Evolutionary conservation across 192 early-diverging fungal species (phyloP).

Genomic region (Pilobolus umbonatus): DNA sequence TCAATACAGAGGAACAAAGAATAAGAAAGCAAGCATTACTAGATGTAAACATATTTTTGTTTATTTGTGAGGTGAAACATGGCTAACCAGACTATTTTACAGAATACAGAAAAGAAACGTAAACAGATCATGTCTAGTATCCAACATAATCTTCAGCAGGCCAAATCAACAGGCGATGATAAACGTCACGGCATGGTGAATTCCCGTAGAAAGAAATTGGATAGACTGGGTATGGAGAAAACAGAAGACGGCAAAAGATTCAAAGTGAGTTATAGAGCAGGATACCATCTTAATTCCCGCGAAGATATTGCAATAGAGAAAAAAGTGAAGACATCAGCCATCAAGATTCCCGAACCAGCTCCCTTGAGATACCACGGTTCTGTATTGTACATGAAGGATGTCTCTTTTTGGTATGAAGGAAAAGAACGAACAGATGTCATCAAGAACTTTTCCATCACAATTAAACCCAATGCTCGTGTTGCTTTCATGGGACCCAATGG

Average conservation of each 20-base stretch:
- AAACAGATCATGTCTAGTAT: slow-evolving; percentile 77
- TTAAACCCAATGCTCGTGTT: slow-evolving; percentile 64
- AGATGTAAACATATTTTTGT: slow-evolving; percentile 27
- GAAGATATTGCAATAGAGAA: slow-evolving; percentile 54
- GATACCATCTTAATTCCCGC: slow-evolving; percentile 46
- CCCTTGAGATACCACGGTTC: slow-evolving; percentile 61
- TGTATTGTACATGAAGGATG: slow-evolving; percentile 59
- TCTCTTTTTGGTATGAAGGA: slow-evolving; percentile 40
- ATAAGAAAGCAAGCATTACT: slow-evolving; percentile 61
- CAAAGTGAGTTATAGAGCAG: slow-evolving; percentile 57
- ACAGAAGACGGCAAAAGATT: slow-evolving; percentile 64
- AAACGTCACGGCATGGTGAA: slow-evolving; percentile 74
- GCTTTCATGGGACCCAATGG: slow-evolving; percentile 83
- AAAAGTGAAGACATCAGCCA: slow-evolving; percentile 52
- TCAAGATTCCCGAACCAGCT: slow-evolving; percentile 65
- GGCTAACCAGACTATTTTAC: not conserved
- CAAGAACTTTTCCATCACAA: slow-evolving; percentile 61
- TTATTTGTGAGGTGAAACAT: not conserved
- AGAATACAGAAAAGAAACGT: slow-evolving; percentile 60
- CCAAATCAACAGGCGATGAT: slow-evolving; percentile 73
- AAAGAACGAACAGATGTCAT: slow-evolving; percentile 38
- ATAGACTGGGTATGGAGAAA: slow-evolving; percentile 61
- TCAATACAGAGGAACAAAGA: slow-evolving; percentile 67
- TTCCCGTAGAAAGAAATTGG: slow-evolving; percentile 74
- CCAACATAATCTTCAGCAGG: slow-evolving; percentile 67